phyloP scores from a whole-genome alignment of 306 rosid species.

The Cucurbita moschata region DNA sequence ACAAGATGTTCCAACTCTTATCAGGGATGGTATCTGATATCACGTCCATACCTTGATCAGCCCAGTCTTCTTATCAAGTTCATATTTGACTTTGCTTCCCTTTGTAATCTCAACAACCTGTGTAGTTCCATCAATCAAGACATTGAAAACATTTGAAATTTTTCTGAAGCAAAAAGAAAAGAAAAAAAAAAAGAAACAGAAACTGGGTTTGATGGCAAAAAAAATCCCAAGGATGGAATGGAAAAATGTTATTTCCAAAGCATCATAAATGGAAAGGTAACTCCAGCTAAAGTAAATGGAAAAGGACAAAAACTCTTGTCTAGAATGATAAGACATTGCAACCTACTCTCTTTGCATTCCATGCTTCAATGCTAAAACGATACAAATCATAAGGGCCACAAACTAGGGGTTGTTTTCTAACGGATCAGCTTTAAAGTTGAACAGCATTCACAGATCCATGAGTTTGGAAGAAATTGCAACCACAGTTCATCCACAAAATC shows the following conservation, averaged over 20 bases:
- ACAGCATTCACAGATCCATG: neutral
- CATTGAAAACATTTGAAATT: neutral
- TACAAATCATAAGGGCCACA: neutral
- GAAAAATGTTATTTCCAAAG: neutral
- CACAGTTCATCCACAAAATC: neutral
- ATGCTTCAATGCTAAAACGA: neutral
- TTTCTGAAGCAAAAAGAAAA: neutral
- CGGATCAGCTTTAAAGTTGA: neutral
- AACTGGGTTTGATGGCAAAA: neutral
- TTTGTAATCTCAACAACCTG: conserved; percentile 89
- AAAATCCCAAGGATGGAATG: neutral
- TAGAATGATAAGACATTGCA: neutral
- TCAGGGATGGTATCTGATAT: neutral
- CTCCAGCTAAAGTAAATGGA: neutral
- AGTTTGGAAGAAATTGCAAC: neutral
- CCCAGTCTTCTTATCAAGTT: conserved; percentile 98
- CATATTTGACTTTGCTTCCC: conserved; percentile 96
- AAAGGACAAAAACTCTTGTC: neutral
- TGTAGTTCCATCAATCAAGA: conserved; percentile 14
- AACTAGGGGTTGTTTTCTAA: neutral
- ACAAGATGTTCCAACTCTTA: neutral
- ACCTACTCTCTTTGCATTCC: neutral
- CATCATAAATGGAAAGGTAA: neutral
- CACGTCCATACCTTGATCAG: conserved; percentile 52
- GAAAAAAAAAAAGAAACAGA: neutral